Percentiles rank a stretch among this genome's conserved stretches.
phyloP scores from a whole-genome alignment of 768 basidiomycete species.

The Trametes cinnabarina region DNA sequence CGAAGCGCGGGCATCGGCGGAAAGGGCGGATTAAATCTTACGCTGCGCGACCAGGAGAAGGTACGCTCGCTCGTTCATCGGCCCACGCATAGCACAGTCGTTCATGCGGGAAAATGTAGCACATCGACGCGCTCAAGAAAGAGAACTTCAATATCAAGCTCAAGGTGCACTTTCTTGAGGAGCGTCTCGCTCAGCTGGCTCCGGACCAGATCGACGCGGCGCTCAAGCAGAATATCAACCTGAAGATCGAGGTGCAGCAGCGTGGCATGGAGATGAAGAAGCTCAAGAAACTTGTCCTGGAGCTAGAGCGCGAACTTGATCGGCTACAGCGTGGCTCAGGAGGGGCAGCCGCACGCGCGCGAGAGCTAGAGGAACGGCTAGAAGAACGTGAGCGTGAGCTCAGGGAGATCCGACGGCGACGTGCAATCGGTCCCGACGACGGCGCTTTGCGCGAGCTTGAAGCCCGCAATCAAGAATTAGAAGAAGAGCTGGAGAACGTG shows the following conservation, averaged over 20 bases:
- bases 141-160: conserved; percentile 97
- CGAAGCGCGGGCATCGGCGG: conserved; percentile 16
- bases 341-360: conserved; percentile 50
- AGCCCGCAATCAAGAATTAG: conserved; percentile 62
- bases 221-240: conserved; percentile 87
- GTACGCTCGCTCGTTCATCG: conserved; percentile 39
- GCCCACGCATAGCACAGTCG: neutral
- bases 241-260: conserved; percentile 90
- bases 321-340: conserved; percentile 53
- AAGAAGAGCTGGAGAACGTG: conserved; percentile 70
- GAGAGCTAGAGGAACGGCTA: conserved; percentile 74
- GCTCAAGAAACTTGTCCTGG: conserved; percentile 82
- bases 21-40: conserved; percentile 47
- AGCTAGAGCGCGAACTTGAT: conserved; percentile 79
- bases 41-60: conserved; percentile 95
- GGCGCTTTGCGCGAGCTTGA: conserved; percentile 55
- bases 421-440: conserved; percentile 40
- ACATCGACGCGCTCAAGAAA: conserved; percentile 93
- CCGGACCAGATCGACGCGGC: conserved; percentile 92
- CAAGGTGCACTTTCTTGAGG: conserved; percentile 93
- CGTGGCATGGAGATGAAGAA: conserved; percentile 90
- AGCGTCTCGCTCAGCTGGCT: conserved; percentile 83
- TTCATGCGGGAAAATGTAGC: conserved; percentile 46
- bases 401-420: conserved; percentile 59
- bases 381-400: conserved; percentile 72